Evolutionary conservation across 176 grass and related monocot genomes (phyloP).

Genomic region (Raddia guianensis): DNA sequence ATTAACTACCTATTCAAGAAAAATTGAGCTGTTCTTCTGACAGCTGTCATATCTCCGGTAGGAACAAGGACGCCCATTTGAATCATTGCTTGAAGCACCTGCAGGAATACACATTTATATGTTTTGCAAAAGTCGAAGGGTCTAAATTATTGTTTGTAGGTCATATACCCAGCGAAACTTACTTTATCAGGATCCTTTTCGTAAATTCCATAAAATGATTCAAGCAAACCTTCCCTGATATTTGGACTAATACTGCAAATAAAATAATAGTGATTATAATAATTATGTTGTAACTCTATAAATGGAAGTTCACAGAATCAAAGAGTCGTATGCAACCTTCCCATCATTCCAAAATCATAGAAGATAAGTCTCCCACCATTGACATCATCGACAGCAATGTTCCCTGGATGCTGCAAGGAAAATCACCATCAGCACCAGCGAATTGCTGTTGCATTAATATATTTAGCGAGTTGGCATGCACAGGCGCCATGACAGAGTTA

Average conservation of each 20-base stretch:
- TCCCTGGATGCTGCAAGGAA: constrained; percentile 86
- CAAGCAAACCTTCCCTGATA: constrained; percentile 92
- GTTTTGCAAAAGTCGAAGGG: constrained; percentile 20
- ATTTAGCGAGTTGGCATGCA: background rate
- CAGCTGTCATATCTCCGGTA: constrained; percentile 97
- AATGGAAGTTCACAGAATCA: constrained; percentile 23
- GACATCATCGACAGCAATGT: constrained; percentile 98
- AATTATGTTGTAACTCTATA: constrained; percentile 23
- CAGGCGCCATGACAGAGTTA: background rate
- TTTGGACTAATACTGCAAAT: constrained; percentile 84
- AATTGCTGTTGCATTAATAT: background rate
- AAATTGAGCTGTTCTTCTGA: constrained; percentile 97
- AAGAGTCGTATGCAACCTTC: constrained; percentile 63
- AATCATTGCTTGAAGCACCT: constrained; percentile 95
- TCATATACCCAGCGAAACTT: constrained; percentile 42
- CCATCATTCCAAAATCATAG: constrained; percentile 99
- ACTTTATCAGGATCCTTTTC: constrained; percentile 96
- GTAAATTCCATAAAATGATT: constrained; percentile 96
- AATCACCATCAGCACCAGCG: constrained; percentile 18
- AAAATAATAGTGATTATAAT: constrained; percentile 36
- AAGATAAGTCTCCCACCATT: constrained; percentile 99
- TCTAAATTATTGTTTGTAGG: constrained; percentile 19
- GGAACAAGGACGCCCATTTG: constrained; percentile 99
- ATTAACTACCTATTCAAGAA: constrained; percentile 76
- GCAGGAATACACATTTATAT: constrained; percentile 31